Percentiles rank a stretch among this genome's conserved stretches.
Evolutionary conservation across 495 filamentous ascomycete genomes (phyloP).

Genomic region (Platismatia glauca): DNA sequence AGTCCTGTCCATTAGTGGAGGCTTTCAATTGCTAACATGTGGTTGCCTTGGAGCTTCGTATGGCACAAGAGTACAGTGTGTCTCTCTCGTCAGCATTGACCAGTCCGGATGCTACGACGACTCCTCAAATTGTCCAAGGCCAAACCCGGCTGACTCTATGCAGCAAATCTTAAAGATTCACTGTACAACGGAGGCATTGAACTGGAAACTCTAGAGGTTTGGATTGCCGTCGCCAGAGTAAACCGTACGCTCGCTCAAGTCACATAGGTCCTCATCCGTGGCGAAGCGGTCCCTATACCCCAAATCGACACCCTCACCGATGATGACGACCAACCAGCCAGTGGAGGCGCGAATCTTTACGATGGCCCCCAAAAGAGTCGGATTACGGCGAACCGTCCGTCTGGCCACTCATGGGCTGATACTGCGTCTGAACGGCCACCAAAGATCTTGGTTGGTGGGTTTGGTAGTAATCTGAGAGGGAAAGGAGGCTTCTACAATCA

Average conservation of each 20-base stretch:
- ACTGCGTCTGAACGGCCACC: constrained; percentile 8
- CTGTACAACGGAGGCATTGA: constrained; percentile 56
- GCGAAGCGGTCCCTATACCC: constrained; percentile 27
- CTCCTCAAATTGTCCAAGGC: not conserved
- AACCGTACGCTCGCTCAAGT: constrained; percentile 20
- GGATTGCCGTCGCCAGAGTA: constrained; percentile 17
- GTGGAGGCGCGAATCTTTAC: constrained; percentile 23
- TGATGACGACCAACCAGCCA: constrained; percentile 22
- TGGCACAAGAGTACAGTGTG: constrained; percentile 36
- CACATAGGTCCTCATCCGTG: constrained; percentile 46
- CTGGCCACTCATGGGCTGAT: constrained; percentile 5
- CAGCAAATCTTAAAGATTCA: constrained; percentile 54
- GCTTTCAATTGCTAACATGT: constrained; percentile 1
- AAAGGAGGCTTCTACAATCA: constrained; percentile 11
- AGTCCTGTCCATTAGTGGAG: constrained; percentile 19
- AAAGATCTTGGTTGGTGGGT: not conserved
- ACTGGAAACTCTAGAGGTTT: constrained; percentile 51
- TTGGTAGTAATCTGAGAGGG: not conserved
- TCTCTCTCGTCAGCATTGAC: constrained; percentile 2
- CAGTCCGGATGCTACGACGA: constrained; percentile 13
- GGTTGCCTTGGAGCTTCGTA: constrained; percentile 36
- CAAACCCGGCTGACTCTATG: constrained; percentile 9
- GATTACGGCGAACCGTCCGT: constrained; percentile 7
- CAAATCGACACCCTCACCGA: constrained; percentile 20
- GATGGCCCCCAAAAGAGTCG: constrained; percentile 1